These are phyloP conservation scores for Phylloporus arenicola DNA, from an alignment of 768 basidiomycete species.

Conservation along the genomic window DNA sequence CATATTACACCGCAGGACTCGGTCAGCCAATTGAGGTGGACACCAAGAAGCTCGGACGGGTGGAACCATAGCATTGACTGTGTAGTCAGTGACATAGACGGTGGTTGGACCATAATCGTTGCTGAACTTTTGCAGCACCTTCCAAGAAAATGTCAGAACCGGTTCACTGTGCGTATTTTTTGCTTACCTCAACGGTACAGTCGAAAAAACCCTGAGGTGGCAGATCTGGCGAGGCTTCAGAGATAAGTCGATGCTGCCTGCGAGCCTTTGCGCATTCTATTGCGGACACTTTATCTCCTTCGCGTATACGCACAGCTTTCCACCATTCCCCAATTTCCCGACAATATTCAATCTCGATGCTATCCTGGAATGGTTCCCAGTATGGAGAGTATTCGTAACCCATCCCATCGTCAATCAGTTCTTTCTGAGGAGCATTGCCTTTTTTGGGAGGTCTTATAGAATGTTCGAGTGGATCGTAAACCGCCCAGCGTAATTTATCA, in stretches of 20 bases:
- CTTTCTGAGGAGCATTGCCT: conserved; percentile 35
- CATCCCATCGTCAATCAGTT: conserved; percentile 26
- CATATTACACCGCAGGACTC: conserved; percentile 51
- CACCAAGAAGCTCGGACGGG: conserved; percentile 43
- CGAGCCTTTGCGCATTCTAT: conserved; percentile 6
- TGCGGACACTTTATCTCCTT: conserved; percentile 15
- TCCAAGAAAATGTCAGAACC: background rate
- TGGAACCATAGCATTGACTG: conserved; percentile 34
- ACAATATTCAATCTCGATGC: conserved; percentile 41
- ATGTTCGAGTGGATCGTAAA: conserved; percentile 40
- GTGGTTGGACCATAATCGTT: conserved; percentile 38
- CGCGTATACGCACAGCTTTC: conserved; percentile 21
- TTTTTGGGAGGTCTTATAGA: conserved; percentile 35
- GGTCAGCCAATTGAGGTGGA: conserved; percentile 38
- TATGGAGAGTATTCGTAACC: conserved; percentile 43
- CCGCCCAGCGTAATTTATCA: conserved; percentile 49
- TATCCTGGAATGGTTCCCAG: conserved; percentile 33
- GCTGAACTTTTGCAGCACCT: conserved; percentile 47
- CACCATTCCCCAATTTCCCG: conserved; percentile 47
- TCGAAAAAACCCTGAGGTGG: conserved; percentile 51
- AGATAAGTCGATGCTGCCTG: conserved; percentile 45
- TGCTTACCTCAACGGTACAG: conserved; percentile 56
- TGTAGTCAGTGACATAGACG: conserved; percentile 66
- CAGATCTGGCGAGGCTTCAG: conserved; percentile 43
- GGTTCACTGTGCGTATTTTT: background rate